A percentile compares a stretch with the other conserved stretches of the same genome.
Evolutionary conservation across 805 yeast species (phyloP).

Genomic region (Candida glaebosa): DNA sequence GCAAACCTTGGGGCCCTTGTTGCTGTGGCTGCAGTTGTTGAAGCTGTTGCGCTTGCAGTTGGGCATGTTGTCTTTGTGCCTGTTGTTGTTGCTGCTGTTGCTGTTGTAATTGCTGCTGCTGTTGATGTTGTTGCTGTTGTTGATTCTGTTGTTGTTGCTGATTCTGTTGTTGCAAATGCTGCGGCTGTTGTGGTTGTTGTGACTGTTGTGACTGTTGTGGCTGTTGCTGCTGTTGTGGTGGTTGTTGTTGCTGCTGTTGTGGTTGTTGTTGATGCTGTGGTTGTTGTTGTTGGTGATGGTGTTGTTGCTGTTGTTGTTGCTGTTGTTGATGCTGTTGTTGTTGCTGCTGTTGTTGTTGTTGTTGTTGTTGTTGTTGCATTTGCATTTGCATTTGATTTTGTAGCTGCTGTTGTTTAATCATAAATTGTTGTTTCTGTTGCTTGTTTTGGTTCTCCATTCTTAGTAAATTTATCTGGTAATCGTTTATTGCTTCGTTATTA

Average conservation of each 20-base stretch:
- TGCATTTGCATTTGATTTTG: conserved; percentile 10
- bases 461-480: conserved; percentile 19
- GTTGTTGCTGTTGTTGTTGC: conserved; percentile 5
- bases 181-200: conserved; percentile 11
- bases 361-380: neutral
- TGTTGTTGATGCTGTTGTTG: conserved; percentile 10
- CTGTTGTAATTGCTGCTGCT: conserved; percentile 1
- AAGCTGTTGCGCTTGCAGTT: conserved; percentile 9
- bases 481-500: conserved; percentile 16
- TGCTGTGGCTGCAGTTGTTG: conserved; percentile 8
- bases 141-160: conserved; percentile 22
- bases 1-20: conserved; percentile 10
- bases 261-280: conserved; percentile 16
- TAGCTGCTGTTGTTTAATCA: conserved; percentile 15
- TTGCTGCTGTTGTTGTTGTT: conserved; percentile 11
- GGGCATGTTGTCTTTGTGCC: conserved; percentile 1
- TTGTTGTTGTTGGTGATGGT: conserved; percentile 10
- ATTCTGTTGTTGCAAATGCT: conserved; percentile 6
- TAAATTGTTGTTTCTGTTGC: conserved; percentile 17
- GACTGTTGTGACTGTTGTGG: conserved; percentile 8
- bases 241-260: conserved; percentile 10
- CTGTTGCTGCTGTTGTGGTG: conserved; percentile 5
- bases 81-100: neutral
- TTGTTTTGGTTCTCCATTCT: conserved; percentile 18
- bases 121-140: conserved; percentile 9